Conservation (phyloP, 1,139 yeast species). For the Blastobotrys malaysiensis region DNA sequence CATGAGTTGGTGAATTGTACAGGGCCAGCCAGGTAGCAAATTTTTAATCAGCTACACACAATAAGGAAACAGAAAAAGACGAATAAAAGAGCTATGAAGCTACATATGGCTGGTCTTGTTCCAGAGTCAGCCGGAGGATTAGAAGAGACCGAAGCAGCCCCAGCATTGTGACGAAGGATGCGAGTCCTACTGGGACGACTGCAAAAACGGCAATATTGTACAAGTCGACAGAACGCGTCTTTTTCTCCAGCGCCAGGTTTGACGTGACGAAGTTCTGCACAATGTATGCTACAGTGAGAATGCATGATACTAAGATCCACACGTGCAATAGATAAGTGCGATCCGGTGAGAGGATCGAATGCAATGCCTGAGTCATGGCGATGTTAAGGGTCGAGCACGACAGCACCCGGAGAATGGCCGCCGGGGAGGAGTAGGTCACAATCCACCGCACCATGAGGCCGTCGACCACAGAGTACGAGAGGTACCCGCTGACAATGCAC, state of each 20-base stretch:
- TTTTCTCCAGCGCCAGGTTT: slow-evolving; percentile 56
- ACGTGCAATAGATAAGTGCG: slow-evolving; percentile 70
- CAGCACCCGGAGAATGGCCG: slow-evolving; percentile 80
- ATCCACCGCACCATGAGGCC: slow-evolving; percentile 90
- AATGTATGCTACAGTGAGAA: slow-evolving; percentile 75
- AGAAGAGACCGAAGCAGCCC: slow-evolving; percentile 70
- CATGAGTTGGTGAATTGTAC: background rate
- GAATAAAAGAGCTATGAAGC: background rate
- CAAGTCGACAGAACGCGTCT: slow-evolving; percentile 46
- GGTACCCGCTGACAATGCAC: slow-evolving; percentile 76
- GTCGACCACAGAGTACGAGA: slow-evolving; percentile 79
- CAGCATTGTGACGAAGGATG: slow-evolving; percentile 88
- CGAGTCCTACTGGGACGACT: slow-evolving; percentile 93
- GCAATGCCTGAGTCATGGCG: slow-evolving; percentile 62
- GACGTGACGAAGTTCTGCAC: slow-evolving; percentile 87
- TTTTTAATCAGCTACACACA: background rate
- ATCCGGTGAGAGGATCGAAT: slow-evolving; percentile 43
- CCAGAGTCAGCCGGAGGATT: slow-evolving; percentile 65
- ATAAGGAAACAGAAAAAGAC: background rate
- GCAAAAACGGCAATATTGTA: slow-evolving; percentile 92
- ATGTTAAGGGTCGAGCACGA: slow-evolving; percentile 73
- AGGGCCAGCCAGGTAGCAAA: too few species aligned
- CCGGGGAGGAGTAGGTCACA: slow-evolving; percentile 79
- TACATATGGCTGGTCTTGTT: background rate
- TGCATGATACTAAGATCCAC: slow-evolving; percentile 86